These are phyloP conservation scores for Wallacemonas collosoma DNA, from an alignment of 208 protist species.

Conservation along the genomic window DNA sequence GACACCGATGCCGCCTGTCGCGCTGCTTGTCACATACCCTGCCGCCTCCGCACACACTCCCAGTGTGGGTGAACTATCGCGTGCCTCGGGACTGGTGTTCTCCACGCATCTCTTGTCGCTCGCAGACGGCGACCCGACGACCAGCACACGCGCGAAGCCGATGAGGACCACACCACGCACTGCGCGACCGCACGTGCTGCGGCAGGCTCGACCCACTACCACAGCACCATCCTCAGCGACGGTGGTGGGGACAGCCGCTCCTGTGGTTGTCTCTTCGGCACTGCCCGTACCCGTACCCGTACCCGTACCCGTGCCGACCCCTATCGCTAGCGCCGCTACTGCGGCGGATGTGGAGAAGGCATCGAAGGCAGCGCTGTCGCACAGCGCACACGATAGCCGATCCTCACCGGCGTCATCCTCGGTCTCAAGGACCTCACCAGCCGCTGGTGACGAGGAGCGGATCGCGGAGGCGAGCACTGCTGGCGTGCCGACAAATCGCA, in stretches of 20 bases:
- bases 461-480: too few species aligned
- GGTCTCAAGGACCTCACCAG: too few species aligned
- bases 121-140: too few species aligned
- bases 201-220: not conserved
- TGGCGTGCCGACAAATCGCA: not conserved
- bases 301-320: constrained; percentile 18
- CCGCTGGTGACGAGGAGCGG: too few species aligned
- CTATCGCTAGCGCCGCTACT: not conserved
- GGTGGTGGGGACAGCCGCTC: not conserved
- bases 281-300: constrained; percentile 12
- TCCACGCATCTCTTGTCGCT: not conserved
- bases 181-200: not conserved
- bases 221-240: not conserved
- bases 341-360: not conserved
- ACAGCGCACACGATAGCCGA: too few species aligned
- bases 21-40: constrained; percentile 5
- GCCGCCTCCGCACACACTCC: too few species aligned
- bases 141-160: too few species aligned
- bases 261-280: not conserved
- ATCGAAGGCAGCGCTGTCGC: too few species aligned
- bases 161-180: not conserved
- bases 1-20: not conserved
- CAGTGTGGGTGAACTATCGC: too few species aligned
- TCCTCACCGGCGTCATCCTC: too few species aligned
- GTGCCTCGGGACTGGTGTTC: too few species aligned